Evolutionary conservation across 2,329 filamentous ascomycete genomes (phyloP).

Genomic region (Onygenales sp.): DNA sequence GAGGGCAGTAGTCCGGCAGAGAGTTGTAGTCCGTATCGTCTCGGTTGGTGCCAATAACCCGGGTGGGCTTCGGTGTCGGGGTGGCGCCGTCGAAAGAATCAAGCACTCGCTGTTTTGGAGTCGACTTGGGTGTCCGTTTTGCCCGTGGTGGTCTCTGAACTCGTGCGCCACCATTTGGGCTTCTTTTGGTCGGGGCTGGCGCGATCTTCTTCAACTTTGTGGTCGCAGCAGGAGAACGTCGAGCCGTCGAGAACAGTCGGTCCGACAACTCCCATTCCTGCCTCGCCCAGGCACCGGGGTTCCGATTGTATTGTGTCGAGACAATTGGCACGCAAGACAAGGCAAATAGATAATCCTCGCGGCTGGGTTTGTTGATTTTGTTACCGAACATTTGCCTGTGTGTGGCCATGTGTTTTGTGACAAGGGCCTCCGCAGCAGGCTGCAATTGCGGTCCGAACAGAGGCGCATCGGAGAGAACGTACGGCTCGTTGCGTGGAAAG

Average conservation of each 20-base stretch:
- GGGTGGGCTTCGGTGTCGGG: constrained; percentile 32
- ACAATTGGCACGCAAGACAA: constrained; percentile 36
- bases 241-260: constrained; percentile 31
- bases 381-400: constrained; percentile 32
- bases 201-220: constrained; percentile 31
- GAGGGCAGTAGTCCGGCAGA: constrained; percentile 64
- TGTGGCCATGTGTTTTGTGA: constrained; percentile 33
- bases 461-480: constrained; percentile 15
- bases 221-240: constrained; percentile 24
- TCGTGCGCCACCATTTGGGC: constrained; percentile 13
- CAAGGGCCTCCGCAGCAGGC: constrained; percentile 26
- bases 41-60: constrained; percentile 50
- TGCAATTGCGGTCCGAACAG: constrained; percentile 17
- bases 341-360: constrained; percentile 34
- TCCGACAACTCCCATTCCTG: constrained; percentile 33
- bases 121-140: constrained; percentile 32
- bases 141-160: constrained; percentile 22
- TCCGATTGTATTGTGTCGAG: constrained; percentile 32
- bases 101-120: constrained; percentile 29
- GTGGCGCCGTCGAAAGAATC: constrained; percentile 28
- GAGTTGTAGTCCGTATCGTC: constrained; percentile 74
- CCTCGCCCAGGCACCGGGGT: constrained; percentile 34
- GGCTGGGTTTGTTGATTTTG: constrained; percentile 33
- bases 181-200: constrained; percentile 27
- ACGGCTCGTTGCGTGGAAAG: constrained; percentile 30